Percentiles rank a stretch among this genome's conserved stretches.
Conservation (phyloP, 1,284 basidiomycete genomes). For the Puccinia novopanici region DNA sequence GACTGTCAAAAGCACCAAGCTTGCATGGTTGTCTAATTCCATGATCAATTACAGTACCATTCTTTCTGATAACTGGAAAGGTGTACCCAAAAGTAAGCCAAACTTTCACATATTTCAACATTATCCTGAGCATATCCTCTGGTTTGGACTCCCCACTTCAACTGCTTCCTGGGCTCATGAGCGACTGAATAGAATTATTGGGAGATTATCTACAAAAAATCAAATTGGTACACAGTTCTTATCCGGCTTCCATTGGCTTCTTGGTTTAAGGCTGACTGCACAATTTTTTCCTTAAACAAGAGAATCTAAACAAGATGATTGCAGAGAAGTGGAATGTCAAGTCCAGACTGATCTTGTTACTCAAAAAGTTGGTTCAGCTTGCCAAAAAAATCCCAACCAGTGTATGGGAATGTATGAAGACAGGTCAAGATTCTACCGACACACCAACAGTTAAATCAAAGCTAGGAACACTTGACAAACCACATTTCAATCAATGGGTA, state of each 20-base stretch:
- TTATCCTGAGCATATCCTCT: background rate
- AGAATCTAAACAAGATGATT: background rate
- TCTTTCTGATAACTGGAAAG: no score
- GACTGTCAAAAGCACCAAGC: no score
- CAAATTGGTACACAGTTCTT: background rate
- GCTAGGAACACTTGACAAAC: background rate
- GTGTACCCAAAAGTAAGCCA: background rate
- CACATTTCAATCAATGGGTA: background rate
- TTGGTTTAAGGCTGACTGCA: background rate
- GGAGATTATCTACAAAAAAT: background rate
- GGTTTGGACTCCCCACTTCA: no score
- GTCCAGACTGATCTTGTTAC: background rate
- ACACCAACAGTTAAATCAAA: background rate
- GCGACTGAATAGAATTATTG: background rate
- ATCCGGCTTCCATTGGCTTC: background rate
- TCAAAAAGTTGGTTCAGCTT: background rate
- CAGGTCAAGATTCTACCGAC: background rate
- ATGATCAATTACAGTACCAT: no score
- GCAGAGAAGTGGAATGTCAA: conserved; percentile 17
- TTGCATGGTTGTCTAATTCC: no score
- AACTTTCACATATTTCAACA: conserved; percentile 9
- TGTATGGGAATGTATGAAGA: background rate
- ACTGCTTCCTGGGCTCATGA: conserved; percentile 20
- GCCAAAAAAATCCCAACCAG: background rate
- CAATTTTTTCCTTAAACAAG: background rate